Conservation (phyloP, 352 stramenopile genomes). For the Phytophthora megakarya region DNA sequence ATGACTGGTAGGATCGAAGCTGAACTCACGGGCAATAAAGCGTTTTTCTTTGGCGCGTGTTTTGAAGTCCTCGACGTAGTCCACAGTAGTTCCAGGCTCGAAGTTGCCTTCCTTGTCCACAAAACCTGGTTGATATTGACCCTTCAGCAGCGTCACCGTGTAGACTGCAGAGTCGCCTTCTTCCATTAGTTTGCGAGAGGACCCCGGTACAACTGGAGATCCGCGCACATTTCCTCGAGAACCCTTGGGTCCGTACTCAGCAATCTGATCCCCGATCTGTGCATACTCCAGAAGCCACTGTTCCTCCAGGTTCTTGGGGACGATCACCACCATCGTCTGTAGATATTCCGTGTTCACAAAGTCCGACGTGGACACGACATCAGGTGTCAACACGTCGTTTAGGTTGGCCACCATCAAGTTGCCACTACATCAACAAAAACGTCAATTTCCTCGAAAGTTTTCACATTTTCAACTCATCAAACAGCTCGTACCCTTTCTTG, state of each 20-base stretch:
- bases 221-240: constrained; percentile 91
- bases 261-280: constrained; percentile 89
- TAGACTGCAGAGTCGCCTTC: constrained; percentile 94
- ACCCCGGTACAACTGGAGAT: constrained; percentile 95
- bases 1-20: constrained; percentile 90
- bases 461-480: neutral
- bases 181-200: constrained; percentile 89
- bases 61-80: constrained; percentile 96
- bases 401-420: constrained; percentile 96
- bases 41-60: constrained; percentile 94
- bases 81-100: constrained; percentile 90
- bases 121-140: constrained; percentile 89
- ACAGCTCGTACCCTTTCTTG: constrained; percentile 83
- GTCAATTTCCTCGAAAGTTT: neutral
- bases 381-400: constrained; percentile 93
- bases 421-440: constrained; percentile 45
- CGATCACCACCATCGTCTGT: constrained; percentile 95
- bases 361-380: constrained; percentile 86
- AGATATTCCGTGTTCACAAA: constrained; percentile 98
- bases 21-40: constrained; percentile 92
- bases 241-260: constrained; percentile 90
- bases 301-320: constrained; percentile 93
- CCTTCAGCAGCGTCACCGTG: constrained; percentile 95
- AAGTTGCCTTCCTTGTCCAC: constrained; percentile 92
- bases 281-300: constrained; percentile 89